Percentiles rank a stretch among this genome's conserved stretches.
phyloP scores from a whole-genome alignment of 352 stramenopile species.

The Phytopythium ostracodes region DNA sequence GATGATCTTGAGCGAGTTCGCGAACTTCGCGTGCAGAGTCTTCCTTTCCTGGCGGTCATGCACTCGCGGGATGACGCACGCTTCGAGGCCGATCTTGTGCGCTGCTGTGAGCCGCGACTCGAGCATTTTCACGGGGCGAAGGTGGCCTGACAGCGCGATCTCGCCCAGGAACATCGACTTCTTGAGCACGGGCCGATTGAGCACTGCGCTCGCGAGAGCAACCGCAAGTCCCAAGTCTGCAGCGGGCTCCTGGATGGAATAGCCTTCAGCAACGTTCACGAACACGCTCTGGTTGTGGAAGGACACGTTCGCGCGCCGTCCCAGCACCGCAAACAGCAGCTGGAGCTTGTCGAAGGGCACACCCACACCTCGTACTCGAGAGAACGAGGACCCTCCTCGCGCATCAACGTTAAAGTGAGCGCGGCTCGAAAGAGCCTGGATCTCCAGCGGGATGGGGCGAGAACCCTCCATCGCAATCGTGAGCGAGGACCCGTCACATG shows the following conservation, averaged over 20 bases:
- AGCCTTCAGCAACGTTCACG: constrained; percentile 84
- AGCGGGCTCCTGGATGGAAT: constrained; percentile 76
- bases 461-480: constrained; percentile 93
- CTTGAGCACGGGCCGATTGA: constrained; percentile 45
- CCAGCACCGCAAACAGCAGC: constrained; percentile 94
- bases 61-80: constrained; percentile 69
- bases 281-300: constrained; percentile 81
- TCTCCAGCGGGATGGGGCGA: constrained; percentile 92
- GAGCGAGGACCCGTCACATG: constrained; percentile 78
- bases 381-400: constrained; percentile 30
- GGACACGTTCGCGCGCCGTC: constrained; percentile 85
- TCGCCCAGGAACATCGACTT: constrained; percentile 74
- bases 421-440: constrained; percentile 89
- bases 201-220: constrained; percentile 65
- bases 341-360: constrained; percentile 89
- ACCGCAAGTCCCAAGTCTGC: constrained; percentile 76
- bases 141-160: constrained; percentile 68
- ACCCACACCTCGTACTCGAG: constrained; percentile 66
- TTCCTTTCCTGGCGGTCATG: constrained; percentile 36
- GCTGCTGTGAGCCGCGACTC: constrained; percentile 72
- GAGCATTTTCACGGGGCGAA: constrained; percentile 83
- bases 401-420: constrained; percentile 37
- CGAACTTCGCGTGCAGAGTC: constrained; percentile 49
- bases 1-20: constrained; percentile 43
- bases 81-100: constrained; percentile 73